These are phyloP conservation scores for Pleurozium schreberi DNA, from an alignment of 225 moss, liverwort and hornwort genomes.

Conservation along the genomic window DNA sequence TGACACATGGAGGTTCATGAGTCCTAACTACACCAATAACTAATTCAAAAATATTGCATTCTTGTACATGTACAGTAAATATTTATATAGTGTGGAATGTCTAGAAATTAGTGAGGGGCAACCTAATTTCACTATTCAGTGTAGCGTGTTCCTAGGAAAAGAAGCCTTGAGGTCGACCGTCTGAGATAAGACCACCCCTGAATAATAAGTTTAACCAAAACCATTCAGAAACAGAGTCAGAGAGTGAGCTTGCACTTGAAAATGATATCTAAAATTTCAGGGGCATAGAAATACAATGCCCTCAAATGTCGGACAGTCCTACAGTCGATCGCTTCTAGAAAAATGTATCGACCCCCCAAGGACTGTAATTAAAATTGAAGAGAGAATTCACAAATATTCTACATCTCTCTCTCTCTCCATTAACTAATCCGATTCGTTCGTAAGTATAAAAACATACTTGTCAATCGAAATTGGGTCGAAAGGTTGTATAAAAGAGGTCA, in stretches of 20 bases:
- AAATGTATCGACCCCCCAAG: neutral
- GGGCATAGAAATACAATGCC: constrained; percentile 1
- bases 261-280: neutral
- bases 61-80: too few relatives aligned
- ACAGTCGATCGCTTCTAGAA: neutral
- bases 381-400: neutral
- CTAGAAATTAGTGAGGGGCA: too few relatives aligned
- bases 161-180: neutral
- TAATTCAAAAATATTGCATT: too few relatives aligned
- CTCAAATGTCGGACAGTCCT: neutral
- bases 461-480: neutral
- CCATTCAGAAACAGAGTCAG: neutral
- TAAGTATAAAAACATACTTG: neutral
- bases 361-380: neutral
- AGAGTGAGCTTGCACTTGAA: neutral
- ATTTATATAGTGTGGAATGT: too few relatives aligned
- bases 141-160: neutral
- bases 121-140: too few relatives aligned
- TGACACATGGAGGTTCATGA: too few relatives aligned
- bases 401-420: neutral
- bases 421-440: neutral
- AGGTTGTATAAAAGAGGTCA: neutral
- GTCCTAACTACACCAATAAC: too few relatives aligned
- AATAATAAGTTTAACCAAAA: neutral
- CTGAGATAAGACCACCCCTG: neutral